Evolutionary conservation across 179 eudicot species (phyloP).

Genomic region (Vitellaria paradoxa): DNA sequence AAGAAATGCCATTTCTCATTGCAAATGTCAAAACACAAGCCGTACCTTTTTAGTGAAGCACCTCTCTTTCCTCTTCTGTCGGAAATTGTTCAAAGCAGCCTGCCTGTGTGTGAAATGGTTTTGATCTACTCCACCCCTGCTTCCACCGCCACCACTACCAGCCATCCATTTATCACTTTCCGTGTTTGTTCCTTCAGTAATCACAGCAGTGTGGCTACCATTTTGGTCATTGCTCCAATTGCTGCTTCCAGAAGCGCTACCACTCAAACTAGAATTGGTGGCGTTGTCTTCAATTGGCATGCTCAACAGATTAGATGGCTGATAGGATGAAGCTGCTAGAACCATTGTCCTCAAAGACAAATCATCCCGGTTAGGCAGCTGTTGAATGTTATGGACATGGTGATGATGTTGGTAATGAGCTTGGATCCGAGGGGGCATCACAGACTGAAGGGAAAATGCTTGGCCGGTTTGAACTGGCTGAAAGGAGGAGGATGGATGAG

Average conservation of each 20-base stretch:
- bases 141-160: slow-evolving; percentile 41
- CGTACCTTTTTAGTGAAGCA: slow-evolving; percentile 71
- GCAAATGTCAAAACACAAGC: slow-evolving; percentile 16
- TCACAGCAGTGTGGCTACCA: slow-evolving; percentile 31
- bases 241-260: slow-evolving; percentile 64
- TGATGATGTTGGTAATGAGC: slow-evolving; percentile 57
- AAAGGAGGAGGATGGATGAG: slow-evolving; percentile 32
- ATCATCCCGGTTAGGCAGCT: slow-evolving; percentile 30
- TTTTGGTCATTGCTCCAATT: slow-evolving; percentile 49
- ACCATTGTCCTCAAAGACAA: slow-evolving; percentile 30
- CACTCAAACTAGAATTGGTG: slow-evolving; percentile 43
- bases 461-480: slow-evolving; percentile 31
- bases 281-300: slow-evolving; percentile 38
- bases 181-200: slow-evolving; percentile 35
- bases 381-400: slow-evolving; percentile 40
- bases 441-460: slow-evolving; percentile 22
- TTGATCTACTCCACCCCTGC: slow-evolving; percentile 45
- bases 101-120: slow-evolving; percentile 47
- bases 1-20: background rate
- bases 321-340: slow-evolving; percentile 29
- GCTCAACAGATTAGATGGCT: slow-evolving; percentile 31
- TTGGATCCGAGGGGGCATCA: slow-evolving; percentile 30
- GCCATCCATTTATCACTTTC: slow-evolving; percentile 41
- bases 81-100: slow-evolving; percentile 61
- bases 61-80: slow-evolving; percentile 69